A percentile compares a stretch with the other conserved stretches of the same genome.
Conservation (phyloP, 257 asterid genomes). For the Plantago ovata region DNA sequence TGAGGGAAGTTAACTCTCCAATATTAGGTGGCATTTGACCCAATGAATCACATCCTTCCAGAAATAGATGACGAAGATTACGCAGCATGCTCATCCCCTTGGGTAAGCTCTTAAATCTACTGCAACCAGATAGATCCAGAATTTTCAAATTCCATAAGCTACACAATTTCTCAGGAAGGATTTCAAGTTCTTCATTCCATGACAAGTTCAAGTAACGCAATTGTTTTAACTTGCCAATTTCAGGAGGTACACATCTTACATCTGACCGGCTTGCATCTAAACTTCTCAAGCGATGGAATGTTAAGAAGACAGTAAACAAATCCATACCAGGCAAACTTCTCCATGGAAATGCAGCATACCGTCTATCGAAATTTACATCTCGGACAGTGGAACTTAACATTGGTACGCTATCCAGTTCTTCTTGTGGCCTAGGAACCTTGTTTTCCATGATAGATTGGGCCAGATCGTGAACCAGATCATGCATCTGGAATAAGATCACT, state of each 20-base stretch:
- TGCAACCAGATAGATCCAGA: constrained; percentile 11
- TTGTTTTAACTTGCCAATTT: constrained; percentile 14
- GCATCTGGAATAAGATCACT: constrained; percentile 15
- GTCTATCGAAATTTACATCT: background rate
- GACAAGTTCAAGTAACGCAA: constrained; percentile 21
- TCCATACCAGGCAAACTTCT: background rate
- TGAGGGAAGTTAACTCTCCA: constrained; percentile 25
- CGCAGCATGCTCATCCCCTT: constrained; percentile 14
- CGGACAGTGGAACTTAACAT: constrained; percentile 7
- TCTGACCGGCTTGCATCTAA: too few species aligned
- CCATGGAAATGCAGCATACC: background rate
- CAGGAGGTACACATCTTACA: constrained; percentile 6
- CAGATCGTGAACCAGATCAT: constrained; percentile 27
- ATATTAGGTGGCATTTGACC: constrained; percentile 24
- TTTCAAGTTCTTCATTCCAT: background rate
- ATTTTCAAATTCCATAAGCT: constrained; percentile 23
- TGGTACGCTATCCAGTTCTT: background rate
- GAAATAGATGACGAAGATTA: too few species aligned
- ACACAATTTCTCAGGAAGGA: constrained; percentile 17
- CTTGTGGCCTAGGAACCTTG: background rate
- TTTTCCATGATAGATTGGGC: constrained; percentile 11
- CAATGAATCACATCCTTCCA: constrained; percentile 15
- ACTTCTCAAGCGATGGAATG: too few species aligned
- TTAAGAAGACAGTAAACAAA: background rate
- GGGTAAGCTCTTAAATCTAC: constrained; percentile 16